These are phyloP conservation scores for Lipomyces starkeyi DNA, from an alignment of 805 yeast genomes.

Conservation along the genomic window DNA sequence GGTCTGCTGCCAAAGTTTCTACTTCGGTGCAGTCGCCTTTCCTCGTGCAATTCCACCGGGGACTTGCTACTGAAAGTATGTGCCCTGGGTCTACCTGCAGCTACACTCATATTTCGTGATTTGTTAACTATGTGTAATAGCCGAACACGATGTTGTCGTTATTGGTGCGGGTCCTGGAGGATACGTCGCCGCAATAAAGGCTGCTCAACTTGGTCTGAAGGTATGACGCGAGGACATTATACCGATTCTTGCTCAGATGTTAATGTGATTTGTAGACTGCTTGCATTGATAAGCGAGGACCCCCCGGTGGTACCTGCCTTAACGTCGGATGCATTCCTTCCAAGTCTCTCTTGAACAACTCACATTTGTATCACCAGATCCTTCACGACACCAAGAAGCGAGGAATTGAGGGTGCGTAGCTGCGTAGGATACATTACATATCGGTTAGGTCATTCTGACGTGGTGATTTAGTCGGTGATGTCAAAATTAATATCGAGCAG, in stretches of 20 bases:
- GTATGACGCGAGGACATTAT: constrained; percentile 16
- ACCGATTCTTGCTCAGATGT: background rate
- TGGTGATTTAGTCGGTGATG: constrained; percentile 54
- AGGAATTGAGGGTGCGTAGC: constrained; percentile 75
- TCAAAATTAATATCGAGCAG: constrained; percentile 71
- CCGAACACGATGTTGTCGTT: constrained; percentile 85
- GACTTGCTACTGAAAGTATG: constrained; percentile 36
- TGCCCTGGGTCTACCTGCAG: background rate
- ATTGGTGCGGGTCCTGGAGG: constrained; percentile 99
- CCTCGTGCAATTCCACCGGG: constrained; percentile 25
- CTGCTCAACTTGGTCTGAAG: constrained; percentile 92
- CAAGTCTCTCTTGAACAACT: constrained; percentile 91
- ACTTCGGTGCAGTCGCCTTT: constrained; percentile 11
- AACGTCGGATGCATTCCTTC: constrained; percentile 99
- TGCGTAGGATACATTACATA: background rate
- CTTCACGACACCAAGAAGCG: constrained; percentile 80
- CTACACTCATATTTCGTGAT: background rate
- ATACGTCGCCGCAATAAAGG: constrained; percentile 97
- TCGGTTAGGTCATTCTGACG: constrained; percentile 4
- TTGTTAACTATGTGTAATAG: constrained; percentile 10
- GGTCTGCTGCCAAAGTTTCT: constrained; percentile 16
- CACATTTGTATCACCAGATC: constrained; percentile 89
- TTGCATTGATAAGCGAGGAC: constrained; percentile 95
- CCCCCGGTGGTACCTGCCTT: constrained; percentile 96
- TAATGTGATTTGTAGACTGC: constrained; percentile 61